Base-by-base conservation (phyloP, 164 flowering plant genomes). In the Cinnamomum micranthum region DNA sequence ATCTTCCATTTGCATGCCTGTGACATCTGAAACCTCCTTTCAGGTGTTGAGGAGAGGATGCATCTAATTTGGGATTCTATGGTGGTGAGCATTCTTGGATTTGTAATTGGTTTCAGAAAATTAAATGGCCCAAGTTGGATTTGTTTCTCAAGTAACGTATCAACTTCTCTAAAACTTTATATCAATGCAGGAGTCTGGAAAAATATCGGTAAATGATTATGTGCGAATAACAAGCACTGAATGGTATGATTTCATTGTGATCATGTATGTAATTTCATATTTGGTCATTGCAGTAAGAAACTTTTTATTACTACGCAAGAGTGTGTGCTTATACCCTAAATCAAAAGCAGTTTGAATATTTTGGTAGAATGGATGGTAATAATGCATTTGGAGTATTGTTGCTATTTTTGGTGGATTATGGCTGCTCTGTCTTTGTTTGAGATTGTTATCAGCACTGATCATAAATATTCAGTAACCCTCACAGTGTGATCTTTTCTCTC, bases 11-110 rank as follows among this genome's bases (percentile, higher is more conserved):
- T 76, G 11, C 58, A n/a, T n/a, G 31, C n/a, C 27, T 60, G 14
- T 75, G 24, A 62, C 19, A 77, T 72, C 58, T n/a, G 35, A 2
- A 15, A 31, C 62, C 31, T 72, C 74, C 93, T 55, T 55, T 31
- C 74, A 95, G 99, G 99, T 72, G 86, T 95, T 71, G 99, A 95
- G 81, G 99, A 95, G 87, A 89, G 98, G 81, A 95, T 95, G 98
- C 97, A 91, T 83, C 78, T 95, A 71, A 83, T 95, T 72, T 95
- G 98, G 98, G 91, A 93, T 73, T 82, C 87, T 3, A 86, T 95
- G 98, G 99, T 95, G 97, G 99, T 95, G 88, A 82, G 91, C 35
- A 69, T 52, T 75, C 2, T 25, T 71, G 28, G 60, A 20, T 60
- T 74, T 72, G 10, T n/a, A 28, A 47, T 50, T 73, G 15, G 50